A percentile compares a stretch with the other conserved stretches of the same genome.
Evolutionary conservation across 805 yeast species (phyloP).

Genomic region (Teunomyces gatunensis): DNA sequence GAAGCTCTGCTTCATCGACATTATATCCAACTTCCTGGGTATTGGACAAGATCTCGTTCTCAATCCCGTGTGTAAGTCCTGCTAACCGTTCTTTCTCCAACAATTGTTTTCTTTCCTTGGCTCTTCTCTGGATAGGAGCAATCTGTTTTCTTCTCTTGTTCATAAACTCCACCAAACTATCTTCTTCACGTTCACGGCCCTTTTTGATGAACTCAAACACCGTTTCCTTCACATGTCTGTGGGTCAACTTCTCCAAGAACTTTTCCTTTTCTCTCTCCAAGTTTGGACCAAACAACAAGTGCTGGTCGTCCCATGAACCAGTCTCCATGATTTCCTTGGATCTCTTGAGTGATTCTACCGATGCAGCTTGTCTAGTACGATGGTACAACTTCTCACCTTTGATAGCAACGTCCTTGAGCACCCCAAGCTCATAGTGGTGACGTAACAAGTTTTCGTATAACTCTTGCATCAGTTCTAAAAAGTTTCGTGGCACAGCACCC

Average conservation of each 20-base stretch:
- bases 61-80: conserved; percentile 69
- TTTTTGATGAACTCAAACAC: conserved; percentile 80
- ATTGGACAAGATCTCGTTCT: conserved; percentile 65
- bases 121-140: conserved; percentile 82
- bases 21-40: conserved; percentile 47
- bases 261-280: conserved; percentile 68
- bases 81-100: conserved; percentile 71
- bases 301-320: conserved; percentile 86
- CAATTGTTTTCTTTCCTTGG: conserved; percentile 65
- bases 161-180: conserved; percentile 79
- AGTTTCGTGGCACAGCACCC: conserved; percentile 76
- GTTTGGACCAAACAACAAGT: conserved; percentile 74
- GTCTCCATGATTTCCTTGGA: conserved; percentile 70
- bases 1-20: conserved; percentile 44
- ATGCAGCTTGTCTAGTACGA: conserved; percentile 84
- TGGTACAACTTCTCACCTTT: conserved; percentile 88
- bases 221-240: conserved; percentile 77
- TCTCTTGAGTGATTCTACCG: conserved; percentile 80
- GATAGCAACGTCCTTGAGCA: conserved; percentile 64
- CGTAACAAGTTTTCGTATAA: conserved; percentile 58
- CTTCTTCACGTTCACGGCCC: conserved; percentile 49
- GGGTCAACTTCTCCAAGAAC: conserved; percentile 67
- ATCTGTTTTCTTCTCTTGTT: conserved; percentile 78
- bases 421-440: conserved; percentile 65
- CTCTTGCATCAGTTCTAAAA: conserved; percentile 71